Conservation (phyloP, 192 early-diverging fungal species). For the Pecoramyces ruminantium region DNA sequence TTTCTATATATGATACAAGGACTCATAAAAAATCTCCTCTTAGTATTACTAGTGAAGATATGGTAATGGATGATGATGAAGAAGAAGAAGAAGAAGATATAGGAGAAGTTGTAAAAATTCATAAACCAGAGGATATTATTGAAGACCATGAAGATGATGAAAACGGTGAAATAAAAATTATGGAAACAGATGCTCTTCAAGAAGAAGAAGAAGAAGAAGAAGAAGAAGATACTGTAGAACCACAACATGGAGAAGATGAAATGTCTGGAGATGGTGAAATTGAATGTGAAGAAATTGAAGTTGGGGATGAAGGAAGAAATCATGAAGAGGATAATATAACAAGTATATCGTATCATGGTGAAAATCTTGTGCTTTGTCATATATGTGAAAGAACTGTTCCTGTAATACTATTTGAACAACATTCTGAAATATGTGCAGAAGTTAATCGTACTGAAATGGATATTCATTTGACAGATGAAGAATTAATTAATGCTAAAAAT, state of each 20-base stretch:
- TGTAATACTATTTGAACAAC: conserved; percentile 53
- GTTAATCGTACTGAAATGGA: conserved; percentile 66
- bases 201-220: neutral
- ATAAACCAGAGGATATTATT: neutral
- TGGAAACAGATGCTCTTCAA: too few species aligned
- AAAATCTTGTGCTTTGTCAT: conserved; percentile 41
- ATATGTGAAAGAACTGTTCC: conserved; percentile 62
- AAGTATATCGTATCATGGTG: neutral
- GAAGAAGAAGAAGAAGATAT: conserved; percentile 3
- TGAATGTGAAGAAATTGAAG: neutral
- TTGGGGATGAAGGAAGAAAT: conserved; percentile 3
- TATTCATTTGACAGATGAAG: conserved; percentile 52
- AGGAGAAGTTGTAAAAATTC: neutral
- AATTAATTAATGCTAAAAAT: conserved; percentile 11
- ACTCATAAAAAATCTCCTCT: neutral
- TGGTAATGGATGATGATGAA: conserved; percentile 2
- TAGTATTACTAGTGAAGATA: neutral
- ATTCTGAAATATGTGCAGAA: conserved; percentile 46
- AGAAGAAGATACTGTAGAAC: neutral
- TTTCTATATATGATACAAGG: neutral
- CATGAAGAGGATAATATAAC: neutral
- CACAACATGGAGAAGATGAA: conserved; percentile 1
- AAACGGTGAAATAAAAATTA: too few species aligned
- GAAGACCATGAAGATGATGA: conserved; percentile 1
- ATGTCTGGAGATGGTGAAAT: neutral